A percentile compares a stretch with the other conserved stretches of the same genome.
These are phyloP conservation scores for Choiromyces venosus DNA, from an alignment of 495 filamentous ascomycete genomes.

Conservation along the genomic window DNA sequence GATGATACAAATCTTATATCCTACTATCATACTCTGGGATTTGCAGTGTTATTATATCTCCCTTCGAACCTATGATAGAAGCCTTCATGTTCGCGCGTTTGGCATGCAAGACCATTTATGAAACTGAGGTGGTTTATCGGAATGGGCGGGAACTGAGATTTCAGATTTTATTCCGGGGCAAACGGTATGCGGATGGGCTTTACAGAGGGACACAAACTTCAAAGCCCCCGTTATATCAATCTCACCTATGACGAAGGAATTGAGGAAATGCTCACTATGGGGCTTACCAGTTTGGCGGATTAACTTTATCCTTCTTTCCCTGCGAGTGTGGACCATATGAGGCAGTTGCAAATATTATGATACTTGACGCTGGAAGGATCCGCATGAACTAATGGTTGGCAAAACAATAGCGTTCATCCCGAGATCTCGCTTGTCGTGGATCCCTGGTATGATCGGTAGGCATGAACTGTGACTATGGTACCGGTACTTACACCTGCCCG, in stretches of 20 bases:
- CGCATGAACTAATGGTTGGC: neutral
- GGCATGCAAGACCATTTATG: neutral
- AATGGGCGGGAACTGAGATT: too few species aligned
- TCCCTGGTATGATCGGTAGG: neutral
- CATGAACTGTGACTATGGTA: neutral
- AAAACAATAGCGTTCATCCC: neutral
- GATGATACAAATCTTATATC: neutral
- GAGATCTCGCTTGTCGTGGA: neutral
- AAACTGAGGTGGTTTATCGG: neutral
- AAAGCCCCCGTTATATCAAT: neutral
- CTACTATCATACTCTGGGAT: neutral
- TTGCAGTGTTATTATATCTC: neutral
- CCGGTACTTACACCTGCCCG: neutral
- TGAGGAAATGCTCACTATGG: neutral
- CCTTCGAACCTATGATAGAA: neutral
- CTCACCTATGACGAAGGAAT: neutral
- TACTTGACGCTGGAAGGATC: neutral
- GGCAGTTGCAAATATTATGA: neutral
- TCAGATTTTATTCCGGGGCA: neutral
- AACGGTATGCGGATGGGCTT: neutral
- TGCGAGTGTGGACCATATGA: neutral
- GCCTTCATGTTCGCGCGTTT: neutral
- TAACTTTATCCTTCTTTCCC: neutral
- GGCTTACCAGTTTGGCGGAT: neutral
- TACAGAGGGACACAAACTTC: neutral